phyloP scores from a whole-genome alignment of 768 basidiomycete genomes.

The Boletus huronensis region DNA sequence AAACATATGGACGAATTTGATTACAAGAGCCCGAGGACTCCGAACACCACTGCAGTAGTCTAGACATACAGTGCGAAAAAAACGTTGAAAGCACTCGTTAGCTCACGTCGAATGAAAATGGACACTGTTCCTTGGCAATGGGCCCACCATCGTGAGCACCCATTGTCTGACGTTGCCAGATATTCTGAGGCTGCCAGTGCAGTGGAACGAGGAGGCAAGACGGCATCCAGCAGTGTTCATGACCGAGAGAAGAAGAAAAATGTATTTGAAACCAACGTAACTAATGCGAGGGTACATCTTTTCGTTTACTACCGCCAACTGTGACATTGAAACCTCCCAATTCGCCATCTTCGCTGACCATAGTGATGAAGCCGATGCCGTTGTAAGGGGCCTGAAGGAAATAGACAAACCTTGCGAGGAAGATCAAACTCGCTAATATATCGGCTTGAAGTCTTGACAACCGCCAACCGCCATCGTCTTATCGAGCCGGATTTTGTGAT shows the following conservation, averaged over 20 bases:
- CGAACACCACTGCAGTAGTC: too few species aligned
- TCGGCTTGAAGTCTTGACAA: conserved; percentile 83
- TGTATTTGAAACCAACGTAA: too few species aligned
- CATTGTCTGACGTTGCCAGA: too few species aligned
- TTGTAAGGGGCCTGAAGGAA: conserved; percentile 72
- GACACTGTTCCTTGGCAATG: too few species aligned
- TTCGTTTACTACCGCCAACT: conserved; percentile 53
- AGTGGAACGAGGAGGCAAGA: conserved; percentile 13
- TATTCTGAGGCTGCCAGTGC: conserved; percentile 14
- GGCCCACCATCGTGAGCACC: too few species aligned
- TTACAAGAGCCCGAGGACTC: too few species aligned
- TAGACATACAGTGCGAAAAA: too few species aligned
- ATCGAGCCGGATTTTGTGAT: conserved; percentile 46
- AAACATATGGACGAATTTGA: too few species aligned
- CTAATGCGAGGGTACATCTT: conserved; percentile 24
- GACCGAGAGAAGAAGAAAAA: background rate
- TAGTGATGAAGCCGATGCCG: conserved; percentile 95
- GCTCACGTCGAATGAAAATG: too few species aligned
- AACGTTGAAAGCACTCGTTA: too few species aligned
- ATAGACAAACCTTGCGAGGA: conserved; percentile 73
- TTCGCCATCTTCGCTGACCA: conserved; percentile 70
- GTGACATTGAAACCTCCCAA: conserved; percentile 51
- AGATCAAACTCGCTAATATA: conserved; percentile 97
- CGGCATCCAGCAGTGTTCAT: conserved; percentile 24
- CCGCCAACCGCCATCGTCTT: conserved; percentile 88